These are phyloP conservation scores for Olyra latifolia DNA, from an alignment of 176 grass and related monocot genomes.

Conservation along the genomic window DNA sequence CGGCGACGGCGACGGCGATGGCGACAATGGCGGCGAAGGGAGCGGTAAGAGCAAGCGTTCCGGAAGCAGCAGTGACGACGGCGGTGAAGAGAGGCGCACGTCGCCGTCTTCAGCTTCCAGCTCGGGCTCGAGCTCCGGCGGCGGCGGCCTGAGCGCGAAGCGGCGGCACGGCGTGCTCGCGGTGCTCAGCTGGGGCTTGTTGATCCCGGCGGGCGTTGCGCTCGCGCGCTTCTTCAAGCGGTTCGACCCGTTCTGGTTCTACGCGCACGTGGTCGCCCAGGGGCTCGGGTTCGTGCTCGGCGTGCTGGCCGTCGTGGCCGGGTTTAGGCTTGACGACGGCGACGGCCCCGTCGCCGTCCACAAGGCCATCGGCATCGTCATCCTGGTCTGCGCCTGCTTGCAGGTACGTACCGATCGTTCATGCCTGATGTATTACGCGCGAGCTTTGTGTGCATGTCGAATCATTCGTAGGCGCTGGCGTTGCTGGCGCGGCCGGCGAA, in stretches of 20 bases:
- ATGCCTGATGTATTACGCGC: no score
- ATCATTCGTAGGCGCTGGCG: neutral
- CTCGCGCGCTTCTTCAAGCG: conserved; percentile 35
- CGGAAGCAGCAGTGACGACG: neutral
- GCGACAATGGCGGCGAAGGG: neutral
- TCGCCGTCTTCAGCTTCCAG: neutral
- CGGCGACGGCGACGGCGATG: neutral
- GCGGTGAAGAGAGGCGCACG: neutral
- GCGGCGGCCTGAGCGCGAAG: neutral
- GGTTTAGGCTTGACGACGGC: conserved; percentile 39
- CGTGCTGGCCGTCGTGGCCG: conserved; percentile 21
- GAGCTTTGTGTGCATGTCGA: no score
- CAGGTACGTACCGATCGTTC: conserved; percentile 23
- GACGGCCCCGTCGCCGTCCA: neutral
- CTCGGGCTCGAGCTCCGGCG: neutral
- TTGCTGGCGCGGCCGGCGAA: conserved; percentile 28
- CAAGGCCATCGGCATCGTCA: conserved; percentile 29
- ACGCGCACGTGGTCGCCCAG: conserved; percentile 28
- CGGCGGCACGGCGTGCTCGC: conserved; percentile 34
- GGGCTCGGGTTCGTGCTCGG: conserved; percentile 31
- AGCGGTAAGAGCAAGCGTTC: neutral
- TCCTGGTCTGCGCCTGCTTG: conserved; percentile 26
- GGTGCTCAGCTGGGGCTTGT: conserved; percentile 20
- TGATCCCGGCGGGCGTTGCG: conserved; percentile 26
- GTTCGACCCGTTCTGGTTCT: conserved; percentile 43